Conservation (phyloP, 2,329 filamentous ascomycete species). For the Epicoccum nigrum region DNA sequence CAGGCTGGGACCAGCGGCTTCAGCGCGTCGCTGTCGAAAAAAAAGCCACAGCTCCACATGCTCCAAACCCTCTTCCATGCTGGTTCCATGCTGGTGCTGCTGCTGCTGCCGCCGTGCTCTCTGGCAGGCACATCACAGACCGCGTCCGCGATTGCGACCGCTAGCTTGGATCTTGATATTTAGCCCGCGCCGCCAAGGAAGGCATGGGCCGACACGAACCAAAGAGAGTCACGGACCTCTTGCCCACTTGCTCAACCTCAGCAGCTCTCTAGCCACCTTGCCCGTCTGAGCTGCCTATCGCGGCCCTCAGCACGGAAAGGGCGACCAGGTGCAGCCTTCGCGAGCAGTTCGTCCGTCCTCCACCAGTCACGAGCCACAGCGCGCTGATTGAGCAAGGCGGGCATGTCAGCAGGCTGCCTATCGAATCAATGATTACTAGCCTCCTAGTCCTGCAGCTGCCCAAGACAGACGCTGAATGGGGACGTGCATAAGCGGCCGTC, state of each 20-base stretch:
- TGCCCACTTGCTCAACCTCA: conserved; percentile 16
- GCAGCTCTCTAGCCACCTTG: conserved; percentile 14
- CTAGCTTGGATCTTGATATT: conserved; percentile 31
- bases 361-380: conserved; percentile 33
- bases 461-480: conserved; percentile 22
- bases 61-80: conserved; percentile 9
- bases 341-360: conserved; percentile 15
- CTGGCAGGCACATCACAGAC: conserved; percentile 11
- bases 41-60: conserved; percentile 15
- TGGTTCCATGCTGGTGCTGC: too few species aligned
- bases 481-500: conserved; percentile 45
- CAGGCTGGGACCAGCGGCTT: conserved; percentile 12
- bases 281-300: conserved; percentile 30
- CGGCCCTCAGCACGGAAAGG: conserved; percentile 27
- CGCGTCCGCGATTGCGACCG: conserved; percentile 34
- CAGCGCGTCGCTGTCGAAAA: conserved; percentile 8
- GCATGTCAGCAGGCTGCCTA: conserved; percentile 38
- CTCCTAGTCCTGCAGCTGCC: conserved; percentile 27
- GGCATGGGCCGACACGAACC: conserved; percentile 21
- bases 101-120: conserved; percentile 2
- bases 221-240: conserved; percentile 18
- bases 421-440: conserved; percentile 41
- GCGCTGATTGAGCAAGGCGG: conserved; percentile 43
- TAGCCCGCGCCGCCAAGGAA: conserved; percentile 22
- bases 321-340: conserved; percentile 17